Conservation (phyloP, 2,329 filamentous ascomycete species). For the Aureobasidium lini region DNA sequence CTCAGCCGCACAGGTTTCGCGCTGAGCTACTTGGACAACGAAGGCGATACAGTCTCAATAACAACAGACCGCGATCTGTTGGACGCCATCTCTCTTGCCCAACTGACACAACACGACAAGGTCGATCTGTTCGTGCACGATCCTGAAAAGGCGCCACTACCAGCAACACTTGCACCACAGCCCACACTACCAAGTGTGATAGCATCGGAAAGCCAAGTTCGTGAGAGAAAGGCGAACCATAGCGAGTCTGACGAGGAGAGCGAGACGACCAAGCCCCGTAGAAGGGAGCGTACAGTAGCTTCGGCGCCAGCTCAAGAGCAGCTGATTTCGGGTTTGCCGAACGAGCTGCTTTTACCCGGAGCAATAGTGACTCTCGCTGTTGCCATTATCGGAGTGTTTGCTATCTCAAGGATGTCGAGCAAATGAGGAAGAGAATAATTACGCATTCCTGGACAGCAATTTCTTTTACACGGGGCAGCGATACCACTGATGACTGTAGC, state of each 20-base stretch:
- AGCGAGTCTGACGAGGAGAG: slow-evolving; percentile 46
- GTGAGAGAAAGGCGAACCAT: slow-evolving; percentile 42
- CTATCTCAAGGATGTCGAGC: slow-evolving; percentile 46
- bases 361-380: slow-evolving; percentile 93
- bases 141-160: slow-evolving; percentile 77
- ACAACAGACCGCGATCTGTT: slow-evolving; percentile 90
- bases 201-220: slow-evolving; percentile 43
- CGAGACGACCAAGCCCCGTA: slow-evolving; percentile 33
- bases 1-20: slow-evolving; percentile 75
- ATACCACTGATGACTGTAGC: slow-evolving; percentile 13
- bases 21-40: slow-evolving; percentile 91
- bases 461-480: slow-evolving; percentile 4
- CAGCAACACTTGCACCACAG: slow-evolving; percentile 53
- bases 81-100: slow-evolving; percentile 80
- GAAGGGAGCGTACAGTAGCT: slow-evolving; percentile 29
- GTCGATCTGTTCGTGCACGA: slow-evolving; percentile 97
- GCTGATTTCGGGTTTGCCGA: slow-evolving; percentile 83
- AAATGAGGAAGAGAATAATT: not conserved
- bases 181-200: slow-evolving; percentile 45
- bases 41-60: slow-evolving; percentile 93
- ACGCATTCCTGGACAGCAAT: slow-evolving; percentile 8
- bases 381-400: slow-evolving; percentile 89
- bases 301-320: slow-evolving; percentile 52
- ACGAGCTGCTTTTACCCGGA: slow-evolving; percentile 85
- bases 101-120: slow-evolving; percentile 73